phyloP scores from a whole-genome alignment of 75 land plant species.

The Cryptomeria japonica region DNA sequence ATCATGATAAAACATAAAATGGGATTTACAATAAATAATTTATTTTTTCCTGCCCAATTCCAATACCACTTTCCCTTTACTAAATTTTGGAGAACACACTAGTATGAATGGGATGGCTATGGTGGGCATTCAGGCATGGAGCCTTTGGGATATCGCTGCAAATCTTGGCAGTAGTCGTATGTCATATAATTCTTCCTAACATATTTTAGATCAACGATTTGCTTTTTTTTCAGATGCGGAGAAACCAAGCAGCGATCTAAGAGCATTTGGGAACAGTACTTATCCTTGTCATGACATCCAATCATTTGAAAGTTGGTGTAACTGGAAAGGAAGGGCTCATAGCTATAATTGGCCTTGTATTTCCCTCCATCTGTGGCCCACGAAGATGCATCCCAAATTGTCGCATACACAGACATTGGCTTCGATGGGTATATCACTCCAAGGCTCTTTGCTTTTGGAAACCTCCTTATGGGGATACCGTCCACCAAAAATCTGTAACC shows the following conservation, averaged over 20 bases:
- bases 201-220: background rate
- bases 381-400: too few species aligned
- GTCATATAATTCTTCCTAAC: slow-evolving; percentile 6
- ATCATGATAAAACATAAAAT: too few species aligned
- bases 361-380: too few species aligned
- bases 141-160: slow-evolving; percentile 11
- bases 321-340: too few species aligned
- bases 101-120: background rate
- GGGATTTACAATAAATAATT: too few species aligned
- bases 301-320: background rate
- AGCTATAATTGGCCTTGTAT: too few species aligned
- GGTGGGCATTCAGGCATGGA: background rate
- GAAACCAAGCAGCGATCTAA: background rate
- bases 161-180: slow-evolving; percentile 11
- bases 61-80: too few species aligned
- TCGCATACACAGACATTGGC: too few species aligned
- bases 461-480: slow-evolving; percentile 31
- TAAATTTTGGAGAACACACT: too few species aligned
- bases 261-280: background rate
- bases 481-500: slow-evolving; percentile 21
- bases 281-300: background rate
- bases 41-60: too few species aligned
- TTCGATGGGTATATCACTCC: too few species aligned
- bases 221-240: background rate
- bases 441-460: slow-evolving; percentile 8